Conservation (phyloP, 2,329 filamentous ascomycete species). For the Monilinia vaccinii-corymbosi region DNA sequence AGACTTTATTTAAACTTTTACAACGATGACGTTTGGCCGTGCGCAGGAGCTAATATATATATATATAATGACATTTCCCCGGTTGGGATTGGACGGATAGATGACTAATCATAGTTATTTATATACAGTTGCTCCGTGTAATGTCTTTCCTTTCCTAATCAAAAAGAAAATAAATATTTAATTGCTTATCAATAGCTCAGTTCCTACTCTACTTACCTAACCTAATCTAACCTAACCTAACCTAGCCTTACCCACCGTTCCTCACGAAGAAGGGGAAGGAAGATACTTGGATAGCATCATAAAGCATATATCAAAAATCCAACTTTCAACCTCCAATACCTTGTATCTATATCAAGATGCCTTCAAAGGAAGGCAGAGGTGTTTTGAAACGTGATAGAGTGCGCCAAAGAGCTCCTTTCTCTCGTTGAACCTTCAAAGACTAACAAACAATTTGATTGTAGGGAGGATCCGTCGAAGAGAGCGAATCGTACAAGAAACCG, state of each 20-base stretch:
- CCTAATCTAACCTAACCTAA: too few species aligned
- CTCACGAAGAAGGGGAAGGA: neutral
- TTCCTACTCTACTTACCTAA: too few species aligned
- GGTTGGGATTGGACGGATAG: neutral
- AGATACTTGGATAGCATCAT: neutral
- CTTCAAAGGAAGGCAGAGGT: neutral
- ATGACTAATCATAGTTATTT: too few species aligned
- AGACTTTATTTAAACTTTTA: too few species aligned
- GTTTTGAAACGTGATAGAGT: slow-evolving; percentile 7
- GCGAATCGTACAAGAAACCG: slow-evolving; percentile 60
- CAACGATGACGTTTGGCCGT: neutral
- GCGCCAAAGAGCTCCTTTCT: neutral
- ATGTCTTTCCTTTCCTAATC: too few species aligned
- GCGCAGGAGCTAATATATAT: neutral
- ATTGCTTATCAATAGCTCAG: too few species aligned
- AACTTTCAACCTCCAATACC: neutral
- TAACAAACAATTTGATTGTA: slow-evolving; percentile 10
- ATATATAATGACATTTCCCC: too few species aligned
- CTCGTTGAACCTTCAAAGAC: neutral
- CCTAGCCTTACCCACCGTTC: too few species aligned
- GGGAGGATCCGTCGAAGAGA: slow-evolving; percentile 22
- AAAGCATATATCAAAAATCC: neutral
- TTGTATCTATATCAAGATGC: neutral
- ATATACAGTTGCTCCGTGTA: too few species aligned
- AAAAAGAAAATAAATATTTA: too few species aligned